phyloP scores from a whole-genome alignment of 2,329 filamentous ascomycete species.

The Penicillium sp. region DNA sequence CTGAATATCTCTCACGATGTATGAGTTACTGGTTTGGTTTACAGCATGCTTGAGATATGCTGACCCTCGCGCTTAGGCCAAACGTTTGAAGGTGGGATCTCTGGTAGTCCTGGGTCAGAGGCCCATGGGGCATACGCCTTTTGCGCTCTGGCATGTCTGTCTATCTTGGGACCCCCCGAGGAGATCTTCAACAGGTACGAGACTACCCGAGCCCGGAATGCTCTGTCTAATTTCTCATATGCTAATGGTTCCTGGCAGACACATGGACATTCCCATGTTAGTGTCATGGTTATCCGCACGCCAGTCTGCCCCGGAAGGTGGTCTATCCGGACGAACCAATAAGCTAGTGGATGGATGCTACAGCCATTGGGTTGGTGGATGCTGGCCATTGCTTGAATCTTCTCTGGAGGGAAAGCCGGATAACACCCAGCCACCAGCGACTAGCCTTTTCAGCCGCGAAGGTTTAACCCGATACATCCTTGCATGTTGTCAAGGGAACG shows the following conservation, averaged over 20 bases:
- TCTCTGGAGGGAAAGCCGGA: conserved; percentile 58
- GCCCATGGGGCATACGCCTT: conserved; percentile 97
- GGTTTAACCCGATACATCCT: conserved; percentile 87
- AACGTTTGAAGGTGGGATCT: conserved; percentile 93
- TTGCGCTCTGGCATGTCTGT: conserved; percentile 84
- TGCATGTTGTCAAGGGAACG: conserved; percentile 75
- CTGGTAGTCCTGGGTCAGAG: conserved; percentile 78
- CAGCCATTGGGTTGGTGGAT: conserved; percentile 94
- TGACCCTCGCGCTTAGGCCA: conserved; percentile 59
- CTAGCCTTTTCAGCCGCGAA: conserved; percentile 69
- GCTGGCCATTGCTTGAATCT: conserved; percentile 87
- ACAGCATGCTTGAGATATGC: conserved; percentile 1
- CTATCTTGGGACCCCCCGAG: conserved; percentile 77
- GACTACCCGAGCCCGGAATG: background rate
- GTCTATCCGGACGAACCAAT: conserved; percentile 90
- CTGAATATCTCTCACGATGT: conserved; percentile 78
- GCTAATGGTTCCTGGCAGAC: conserved; percentile 48
- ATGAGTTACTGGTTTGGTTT: conserved; percentile 39
- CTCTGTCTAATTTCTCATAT: background rate
- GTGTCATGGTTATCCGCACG: conserved; percentile 85
- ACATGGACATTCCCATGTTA: conserved; percentile 73
- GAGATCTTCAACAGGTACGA: conserved; percentile 69
- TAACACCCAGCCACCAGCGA: conserved; percentile 23
- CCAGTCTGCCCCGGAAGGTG: conserved; percentile 87
- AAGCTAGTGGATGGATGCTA: conserved; percentile 98